A percentile compares a stretch with the other conserved stretches of the same genome.
These are phyloP conservation scores for Selaginella moellendorffii DNA, from an alignment of 75 land plant species.

Conservation along the genomic window DNA sequence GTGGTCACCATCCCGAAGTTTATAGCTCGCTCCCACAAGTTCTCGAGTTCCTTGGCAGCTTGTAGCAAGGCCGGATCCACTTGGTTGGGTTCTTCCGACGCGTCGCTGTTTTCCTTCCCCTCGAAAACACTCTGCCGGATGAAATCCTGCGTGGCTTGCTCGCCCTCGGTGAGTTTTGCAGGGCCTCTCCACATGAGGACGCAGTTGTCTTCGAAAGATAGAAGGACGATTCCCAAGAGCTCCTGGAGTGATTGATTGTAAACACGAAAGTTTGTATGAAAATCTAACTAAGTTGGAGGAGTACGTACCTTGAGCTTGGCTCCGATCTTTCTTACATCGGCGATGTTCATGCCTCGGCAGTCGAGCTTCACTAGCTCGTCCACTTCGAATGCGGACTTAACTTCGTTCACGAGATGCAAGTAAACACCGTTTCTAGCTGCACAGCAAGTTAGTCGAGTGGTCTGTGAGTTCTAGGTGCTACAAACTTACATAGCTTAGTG, in stretches of 20 bases:
- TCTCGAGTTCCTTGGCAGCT: too few species aligned
- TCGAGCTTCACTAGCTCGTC: conserved; percentile 76
- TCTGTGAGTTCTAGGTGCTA: too few species aligned
- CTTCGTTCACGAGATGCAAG: conserved; percentile 36
- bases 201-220: conserved; percentile 76
- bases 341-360: conserved; percentile 68
- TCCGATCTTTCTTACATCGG: conserved; percentile 75
- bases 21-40: neutral
- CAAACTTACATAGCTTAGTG: conserved; percentile 56
- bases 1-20: neutral
- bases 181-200: conserved; percentile 88
- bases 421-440: conserved; percentile 94
- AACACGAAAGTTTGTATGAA: neutral
- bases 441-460: too few species aligned
- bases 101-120: neutral
- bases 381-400: conserved; percentile 70
- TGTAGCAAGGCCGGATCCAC: too few species aligned
- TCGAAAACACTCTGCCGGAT: neutral
- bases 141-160: neutral
- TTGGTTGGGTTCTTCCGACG: neutral
- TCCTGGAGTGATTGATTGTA: conserved; percentile 39
- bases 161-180: neutral
- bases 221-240: conserved; percentile 73
- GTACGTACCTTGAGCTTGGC: conserved; percentile 71
- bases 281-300: neutral